Percentiles rank a stretch among this genome's conserved stretches.
phyloP scores from a whole-genome alignment of 2,329 filamentous ascomycete genomes.

The Epichloe hybrida region DNA sequence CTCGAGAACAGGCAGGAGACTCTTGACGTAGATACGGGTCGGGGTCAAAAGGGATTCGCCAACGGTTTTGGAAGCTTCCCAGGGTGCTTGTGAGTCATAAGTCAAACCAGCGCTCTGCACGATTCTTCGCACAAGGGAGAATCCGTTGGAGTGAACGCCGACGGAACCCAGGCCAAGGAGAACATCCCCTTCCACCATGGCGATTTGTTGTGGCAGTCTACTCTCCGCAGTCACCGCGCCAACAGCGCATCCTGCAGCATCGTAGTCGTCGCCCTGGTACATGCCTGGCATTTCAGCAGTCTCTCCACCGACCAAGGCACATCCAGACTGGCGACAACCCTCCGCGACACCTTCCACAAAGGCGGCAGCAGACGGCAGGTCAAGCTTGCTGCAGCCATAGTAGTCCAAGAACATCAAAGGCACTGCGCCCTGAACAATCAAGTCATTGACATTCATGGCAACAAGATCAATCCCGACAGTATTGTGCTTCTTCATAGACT shows the following conservation, averaged over 20 bases:
- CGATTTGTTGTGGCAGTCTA: slow-evolving; percentile 57
- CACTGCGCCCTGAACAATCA: slow-evolving; percentile 89
- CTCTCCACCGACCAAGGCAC: slow-evolving; percentile 90
- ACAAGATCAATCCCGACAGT: slow-evolving; percentile 95
- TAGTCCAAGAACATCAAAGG: slow-evolving; percentile 96
- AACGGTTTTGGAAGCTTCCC: slow-evolving; percentile 49
- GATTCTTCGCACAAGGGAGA: slow-evolving; percentile 89
- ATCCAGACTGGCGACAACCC: slow-evolving; percentile 73
- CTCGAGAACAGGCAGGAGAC: slow-evolving; percentile 53
- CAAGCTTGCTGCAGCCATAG: slow-evolving; percentile 83
- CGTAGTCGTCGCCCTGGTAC: slow-evolving; percentile 80
- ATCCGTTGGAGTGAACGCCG: slow-evolving; percentile 92
- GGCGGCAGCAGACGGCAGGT: slow-evolving; percentile 61
- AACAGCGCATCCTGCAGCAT: slow-evolving; percentile 80
- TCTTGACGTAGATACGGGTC: slow-evolving; percentile 85
- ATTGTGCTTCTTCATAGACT: slow-evolving; percentile 77
- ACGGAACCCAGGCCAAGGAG: slow-evolving; percentile 75
- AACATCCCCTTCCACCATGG: slow-evolving; percentile 72
- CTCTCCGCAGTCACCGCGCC: slow-evolving; percentile 60
- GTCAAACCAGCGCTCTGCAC: slow-evolving; percentile 57
- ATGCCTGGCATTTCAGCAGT: slow-evolving; percentile 98
- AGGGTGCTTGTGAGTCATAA: slow-evolving; percentile 65
- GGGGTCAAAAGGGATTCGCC: slow-evolving; percentile 75
- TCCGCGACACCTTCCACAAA: slow-evolving; percentile 85
- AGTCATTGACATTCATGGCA: slow-evolving; percentile 97